Percentiles rank a stretch among this genome's conserved stretches.
Evolutionary conservation across 352 stramenopile genomes (phyloP).

Genomic region (Globisporangium mamillatum): DNA sequence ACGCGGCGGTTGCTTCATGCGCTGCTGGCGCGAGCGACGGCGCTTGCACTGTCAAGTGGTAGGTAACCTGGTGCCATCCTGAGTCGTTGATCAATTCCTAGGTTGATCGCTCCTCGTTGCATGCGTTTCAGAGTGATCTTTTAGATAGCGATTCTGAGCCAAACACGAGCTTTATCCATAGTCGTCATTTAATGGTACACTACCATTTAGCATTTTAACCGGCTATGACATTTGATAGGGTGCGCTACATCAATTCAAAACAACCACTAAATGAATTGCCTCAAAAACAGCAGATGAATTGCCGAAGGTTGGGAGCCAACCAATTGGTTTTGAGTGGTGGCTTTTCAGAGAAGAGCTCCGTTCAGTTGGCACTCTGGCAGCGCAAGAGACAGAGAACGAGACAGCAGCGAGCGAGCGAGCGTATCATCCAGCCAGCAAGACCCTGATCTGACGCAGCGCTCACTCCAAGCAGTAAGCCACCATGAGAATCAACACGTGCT

Average conservation of each 20-base stretch:
- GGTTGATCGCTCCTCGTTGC: too few relatives aligned
- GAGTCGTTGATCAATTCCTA: too few relatives aligned
- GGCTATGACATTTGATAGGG: not conserved
- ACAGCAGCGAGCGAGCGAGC: conserved; percentile 2
- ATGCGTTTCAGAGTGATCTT: too few relatives aligned
- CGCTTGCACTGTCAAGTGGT: too few relatives aligned
- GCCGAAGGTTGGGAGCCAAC: conserved; percentile 4
- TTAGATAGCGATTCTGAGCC: too few relatives aligned
- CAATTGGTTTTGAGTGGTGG: conserved; percentile 14
- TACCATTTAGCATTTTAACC: not conserved
- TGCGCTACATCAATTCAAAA: not conserved
- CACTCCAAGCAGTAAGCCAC: not conserved
- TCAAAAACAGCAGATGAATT: conserved; percentile 4
- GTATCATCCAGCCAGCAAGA: not conserved
- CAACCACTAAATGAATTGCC: conserved; percentile 4
- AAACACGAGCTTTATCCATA: too few relatives aligned
- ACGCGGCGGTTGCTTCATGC: not conserved
- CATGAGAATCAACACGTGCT: conserved; percentile 99
- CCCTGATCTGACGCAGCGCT: not conserved
- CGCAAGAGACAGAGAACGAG: not conserved
- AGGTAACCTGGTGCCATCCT: too few relatives aligned
- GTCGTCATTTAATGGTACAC: not conserved
- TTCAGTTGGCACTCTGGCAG: conserved; percentile 10
- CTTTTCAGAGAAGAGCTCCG: conserved; percentile 9
- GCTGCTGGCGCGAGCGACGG: not conserved